Percentiles rank a stretch among this genome's conserved stretches.
phyloP scores from a whole-genome alignment of 441 rosid genomes.

The Populus hybrid region DNA sequence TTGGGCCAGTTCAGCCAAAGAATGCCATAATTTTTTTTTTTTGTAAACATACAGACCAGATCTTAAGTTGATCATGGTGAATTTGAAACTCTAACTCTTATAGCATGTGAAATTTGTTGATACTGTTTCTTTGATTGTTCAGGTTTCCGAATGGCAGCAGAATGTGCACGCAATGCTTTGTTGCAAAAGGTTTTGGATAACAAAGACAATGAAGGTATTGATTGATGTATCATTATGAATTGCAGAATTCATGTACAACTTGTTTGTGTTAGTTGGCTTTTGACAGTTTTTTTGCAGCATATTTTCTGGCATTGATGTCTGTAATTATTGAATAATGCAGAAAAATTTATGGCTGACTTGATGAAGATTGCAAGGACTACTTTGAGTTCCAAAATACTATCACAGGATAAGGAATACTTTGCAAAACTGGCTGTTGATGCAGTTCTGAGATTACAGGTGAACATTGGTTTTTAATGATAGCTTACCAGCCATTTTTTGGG shows the following conservation, averaged over 20 bases:
- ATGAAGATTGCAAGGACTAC: constrained; percentile 94
- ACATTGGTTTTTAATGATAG: background rate
- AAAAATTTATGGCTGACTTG: constrained; percentile 75
- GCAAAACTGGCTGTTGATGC: constrained; percentile 94
- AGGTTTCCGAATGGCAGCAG: constrained; percentile 97
- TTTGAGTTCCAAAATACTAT: constrained; percentile 85
- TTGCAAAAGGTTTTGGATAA: constrained; percentile 70
- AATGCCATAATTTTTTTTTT: too few species aligned
- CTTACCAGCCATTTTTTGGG: background rate
- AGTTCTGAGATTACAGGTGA: constrained; percentile 87
- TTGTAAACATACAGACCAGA: too few species aligned
- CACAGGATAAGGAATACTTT: constrained; percentile 92
- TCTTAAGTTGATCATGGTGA: background rate
- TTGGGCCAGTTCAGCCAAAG: too few species aligned
- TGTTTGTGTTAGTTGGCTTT: background rate
- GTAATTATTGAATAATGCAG: constrained; percentile 45
- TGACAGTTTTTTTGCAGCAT: background rate
- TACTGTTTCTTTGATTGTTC: constrained; percentile 15
- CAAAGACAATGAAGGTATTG: constrained; percentile 76
- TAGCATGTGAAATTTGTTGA: background rate
- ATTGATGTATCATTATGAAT: background rate
- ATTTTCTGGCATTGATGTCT: background rate
- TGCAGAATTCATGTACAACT: background rate
- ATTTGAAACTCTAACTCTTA: background rate
- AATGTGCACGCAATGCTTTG: constrained; percentile 84